Evolutionary conservation across 805 yeast genomes (phyloP).

Genomic region (Candida ortonii): DNA sequence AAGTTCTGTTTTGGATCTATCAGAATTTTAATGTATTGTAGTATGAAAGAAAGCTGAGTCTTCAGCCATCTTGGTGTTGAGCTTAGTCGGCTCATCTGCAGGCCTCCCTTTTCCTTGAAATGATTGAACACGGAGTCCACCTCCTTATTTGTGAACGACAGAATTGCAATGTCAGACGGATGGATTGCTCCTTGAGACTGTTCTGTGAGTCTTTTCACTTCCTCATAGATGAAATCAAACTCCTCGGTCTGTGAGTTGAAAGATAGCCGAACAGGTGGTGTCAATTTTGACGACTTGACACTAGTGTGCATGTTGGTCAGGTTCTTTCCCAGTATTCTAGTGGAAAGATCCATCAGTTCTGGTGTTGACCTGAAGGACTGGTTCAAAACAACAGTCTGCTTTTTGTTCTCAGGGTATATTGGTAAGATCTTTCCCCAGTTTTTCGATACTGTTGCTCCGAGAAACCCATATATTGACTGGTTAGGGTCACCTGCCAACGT

Average conservation of each 20-base stretch:
- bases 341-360: slow-evolving; percentile 47
- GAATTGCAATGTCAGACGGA: slow-evolving; percentile 49
- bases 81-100: slow-evolving; percentile 43
- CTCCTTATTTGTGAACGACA: slow-evolving; percentile 52
- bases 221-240: slow-evolving; percentile 41
- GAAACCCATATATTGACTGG: slow-evolving; percentile 67
- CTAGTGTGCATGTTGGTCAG: slow-evolving; percentile 14
- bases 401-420: slow-evolving; percentile 16
- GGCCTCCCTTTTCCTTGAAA: slow-evolving; percentile 37
- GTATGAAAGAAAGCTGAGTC: slow-evolving; percentile 40
- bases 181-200: slow-evolving; percentile 41
- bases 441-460: slow-evolving; percentile 43
- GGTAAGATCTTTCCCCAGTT: slow-evolving; percentile 24
- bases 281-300: slow-evolving; percentile 17
- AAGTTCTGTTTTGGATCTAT: slow-evolving; percentile 29
- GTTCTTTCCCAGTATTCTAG: slow-evolving; percentile 23
- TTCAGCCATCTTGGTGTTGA: slow-evolving; percentile 52
- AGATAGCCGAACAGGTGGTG: slow-evolving; percentile 25
- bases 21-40: slow-evolving; percentile 48
- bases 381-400: slow-evolving; percentile 36
- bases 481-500: slow-evolving; percentile 69
- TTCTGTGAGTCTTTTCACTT: slow-evolving; percentile 40
- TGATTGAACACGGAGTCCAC: slow-evolving; percentile 38
- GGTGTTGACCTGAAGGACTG: slow-evolving; percentile 65
- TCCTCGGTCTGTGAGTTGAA: slow-evolving; percentile 37